Evolutionary conservation across 2,329 filamentous ascomycete species (phyloP), one percentile per base, ranked within the genome.

Genomic region (Fusarium nisikadoi): DNA sequence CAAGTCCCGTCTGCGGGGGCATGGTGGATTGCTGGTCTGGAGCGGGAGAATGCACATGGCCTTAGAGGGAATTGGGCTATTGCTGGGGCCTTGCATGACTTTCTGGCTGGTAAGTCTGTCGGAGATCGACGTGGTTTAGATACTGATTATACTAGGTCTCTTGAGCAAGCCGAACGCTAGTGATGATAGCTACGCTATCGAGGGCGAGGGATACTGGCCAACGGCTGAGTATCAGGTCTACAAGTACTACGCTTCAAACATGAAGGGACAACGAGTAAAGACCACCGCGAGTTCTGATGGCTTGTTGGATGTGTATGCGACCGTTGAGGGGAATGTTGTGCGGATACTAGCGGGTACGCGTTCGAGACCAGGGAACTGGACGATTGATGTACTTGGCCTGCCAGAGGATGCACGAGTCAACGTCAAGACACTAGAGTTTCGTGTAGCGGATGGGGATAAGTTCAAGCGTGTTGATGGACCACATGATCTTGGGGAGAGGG

Each of bases 1-100:
- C 83, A 87, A 59, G 77, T 82, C 13, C 82, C 85, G 0, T 75
- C 81, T 1, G 80, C 77, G 8, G 77, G 81, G 2, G 85, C 81
- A 0, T 87, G 81, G 79, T 87, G 82, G 78, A 84, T 87, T 38
- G 75, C 82, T 4, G 83, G 83, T 29, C 80, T 87, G 3, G 85
- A 87, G 65, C 80, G 85, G 1, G 76, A 81, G 73, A 80, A 86
- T 61, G 72, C 81, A 8, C 72, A 75, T 13, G 84, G 84, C 2
- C 76, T 86, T 1, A 80, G 84, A 6, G 84, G 82, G 1, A 86
- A 86, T 65, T 86, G 85, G 85, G 80, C 80, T 8, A 78, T 77
- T 5, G 80, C 77, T n/a, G 76, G 71, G 23, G 75, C 74, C 2
- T 77, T 87, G 14, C 85, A 85, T 70, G 84, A 87, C 62, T 82